Conservation (phyloP, 129 eudicot species). For the Flaveria robusta region DNA sequence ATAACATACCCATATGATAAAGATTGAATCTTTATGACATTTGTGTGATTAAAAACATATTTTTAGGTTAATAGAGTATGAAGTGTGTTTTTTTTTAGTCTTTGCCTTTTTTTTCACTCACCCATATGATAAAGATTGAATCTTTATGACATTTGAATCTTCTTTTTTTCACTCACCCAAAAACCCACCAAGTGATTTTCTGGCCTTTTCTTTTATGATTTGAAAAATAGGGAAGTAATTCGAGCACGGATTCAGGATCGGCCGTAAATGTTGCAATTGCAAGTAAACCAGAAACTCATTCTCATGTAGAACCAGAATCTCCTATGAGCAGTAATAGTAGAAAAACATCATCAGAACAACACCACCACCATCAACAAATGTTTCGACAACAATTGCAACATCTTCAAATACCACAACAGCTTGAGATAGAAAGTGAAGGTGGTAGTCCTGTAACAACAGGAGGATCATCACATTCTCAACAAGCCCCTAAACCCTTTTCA, state of each 20-base stretch:
- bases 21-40: conserved; percentile 26
- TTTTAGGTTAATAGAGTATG: background rate
- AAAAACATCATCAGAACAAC: conserved; percentile 47
- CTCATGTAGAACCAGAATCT: conserved; percentile 62
- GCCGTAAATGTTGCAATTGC: conserved; percentile 53
- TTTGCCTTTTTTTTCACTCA: background rate
- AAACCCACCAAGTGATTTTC: conserved; percentile 7
- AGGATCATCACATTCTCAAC: conserved; percentile 62
- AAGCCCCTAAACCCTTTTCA: conserved; percentile 48
- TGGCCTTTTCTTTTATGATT: conserved; percentile 36
- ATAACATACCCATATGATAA: conserved; percentile 17
- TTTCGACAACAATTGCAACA: conserved; percentile 48
- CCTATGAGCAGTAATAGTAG: conserved; percentile 58
- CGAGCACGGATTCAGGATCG: conserved; percentile 81
- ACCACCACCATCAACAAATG: conserved; percentile 39
- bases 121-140: background rate
- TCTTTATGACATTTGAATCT: conserved; percentile 18
- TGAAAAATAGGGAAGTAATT: conserved; percentile 57
- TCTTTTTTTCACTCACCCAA: background rate
- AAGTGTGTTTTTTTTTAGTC: background rate
- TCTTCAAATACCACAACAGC: conserved; percentile 49
- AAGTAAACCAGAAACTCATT: conserved; percentile 41
- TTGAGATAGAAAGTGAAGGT: conserved; percentile 69
- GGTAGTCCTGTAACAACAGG: conserved; percentile 57
- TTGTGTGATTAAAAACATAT: conserved; percentile 20